phyloP scores from a whole-genome alignment of 768 basidiomycete genomes.

The Leccinum ochraceum region DNA sequence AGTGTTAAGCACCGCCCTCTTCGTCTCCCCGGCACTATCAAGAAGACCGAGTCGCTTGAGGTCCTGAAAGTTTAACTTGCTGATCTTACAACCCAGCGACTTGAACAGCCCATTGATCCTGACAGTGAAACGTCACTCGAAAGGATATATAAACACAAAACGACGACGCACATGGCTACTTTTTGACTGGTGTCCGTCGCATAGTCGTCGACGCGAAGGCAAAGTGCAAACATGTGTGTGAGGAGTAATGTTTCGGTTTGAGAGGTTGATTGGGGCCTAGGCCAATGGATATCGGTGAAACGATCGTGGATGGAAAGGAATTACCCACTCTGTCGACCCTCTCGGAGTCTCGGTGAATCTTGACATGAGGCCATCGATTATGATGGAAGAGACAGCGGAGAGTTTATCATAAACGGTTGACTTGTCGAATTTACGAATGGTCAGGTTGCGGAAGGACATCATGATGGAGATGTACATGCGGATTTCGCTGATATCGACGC shows the following conservation, averaged over 20 bases:
- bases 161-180: slow-evolving; percentile 55
- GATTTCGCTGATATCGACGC: slow-evolving; percentile 55
- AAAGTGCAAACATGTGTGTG: slow-evolving; percentile 79
- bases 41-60: slow-evolving; percentile 69
- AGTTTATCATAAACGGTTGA: slow-evolving; percentile 58
- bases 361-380: slow-evolving; percentile 73
- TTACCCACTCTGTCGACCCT: slow-evolving; percentile 60
- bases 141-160: background rate
- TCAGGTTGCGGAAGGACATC: slow-evolving; percentile 62
- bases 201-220: slow-evolving; percentile 77
- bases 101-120: slow-evolving; percentile 74
- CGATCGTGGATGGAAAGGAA: background rate
- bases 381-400: slow-evolving; percentile 53
- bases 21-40: slow-evolving; percentile 58
- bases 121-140: slow-evolving; percentile 4
- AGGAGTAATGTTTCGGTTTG: slow-evolving; percentile 71
- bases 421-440: slow-evolving; percentile 45
- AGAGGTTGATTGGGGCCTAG: slow-evolving; percentile 57
- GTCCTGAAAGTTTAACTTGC: slow-evolving; percentile 56
- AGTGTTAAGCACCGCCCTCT: slow-evolving; percentile 70
- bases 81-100: slow-evolving; percentile 77
- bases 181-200: slow-evolving; percentile 68
- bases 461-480: slow-evolving; percentile 83
- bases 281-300: background rate
- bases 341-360: slow-evolving; percentile 80